These are phyloP conservation scores for sunflower (Helianthus annuus) DNA, from an alignment of 129 eudicot genomes.

Conservation along the genomic window DNA sequence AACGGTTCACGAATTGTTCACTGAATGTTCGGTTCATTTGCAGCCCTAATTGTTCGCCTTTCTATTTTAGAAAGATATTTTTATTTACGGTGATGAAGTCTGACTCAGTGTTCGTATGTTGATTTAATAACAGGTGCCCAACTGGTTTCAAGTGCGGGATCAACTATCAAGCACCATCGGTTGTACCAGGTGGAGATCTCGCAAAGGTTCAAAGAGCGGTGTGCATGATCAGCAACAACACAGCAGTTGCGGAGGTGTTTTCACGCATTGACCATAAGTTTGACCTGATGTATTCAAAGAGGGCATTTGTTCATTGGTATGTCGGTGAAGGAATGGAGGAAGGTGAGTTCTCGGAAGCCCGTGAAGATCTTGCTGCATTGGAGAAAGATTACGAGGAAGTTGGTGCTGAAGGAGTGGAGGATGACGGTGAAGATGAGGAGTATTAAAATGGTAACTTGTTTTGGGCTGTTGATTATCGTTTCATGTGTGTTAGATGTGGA, in stretches of 20 bases:
- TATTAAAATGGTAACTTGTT: slow-evolving; percentile 14
- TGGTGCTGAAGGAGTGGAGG: slow-evolving; percentile 17
- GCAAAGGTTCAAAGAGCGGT: slow-evolving; percentile 28
- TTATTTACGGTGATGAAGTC: background rate
- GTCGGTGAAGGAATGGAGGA: slow-evolving; percentile 34
- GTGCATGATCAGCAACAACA: slow-evolving; percentile 31
- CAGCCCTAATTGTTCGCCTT: too few relatives aligned
- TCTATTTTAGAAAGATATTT: background rate
- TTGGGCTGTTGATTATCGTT: background rate
- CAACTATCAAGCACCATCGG: slow-evolving; percentile 25
- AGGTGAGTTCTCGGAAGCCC: slow-evolving; percentile 31
- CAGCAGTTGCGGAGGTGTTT: slow-evolving; percentile 27
- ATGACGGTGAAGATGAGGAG: slow-evolving; percentile 19
- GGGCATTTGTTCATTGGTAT: slow-evolving; percentile 31
- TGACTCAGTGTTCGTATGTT: background rate
- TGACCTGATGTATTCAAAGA: slow-evolving; percentile 28
- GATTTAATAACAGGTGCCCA: slow-evolving; percentile 18
- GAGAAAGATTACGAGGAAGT: slow-evolving; percentile 31
- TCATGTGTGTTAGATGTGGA: background rate
- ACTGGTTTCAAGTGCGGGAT: slow-evolving; percentile 31
- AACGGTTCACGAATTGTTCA: too few relatives aligned
- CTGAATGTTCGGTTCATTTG: too few relatives aligned
- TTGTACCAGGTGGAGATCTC: slow-evolving; percentile 31
- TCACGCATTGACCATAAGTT: slow-evolving; percentile 31
- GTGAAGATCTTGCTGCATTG: slow-evolving; percentile 28